Evolutionary conservation across 495 filamentous ascomycete species (phyloP).

Genomic region (Penicillium canescens): DNA sequence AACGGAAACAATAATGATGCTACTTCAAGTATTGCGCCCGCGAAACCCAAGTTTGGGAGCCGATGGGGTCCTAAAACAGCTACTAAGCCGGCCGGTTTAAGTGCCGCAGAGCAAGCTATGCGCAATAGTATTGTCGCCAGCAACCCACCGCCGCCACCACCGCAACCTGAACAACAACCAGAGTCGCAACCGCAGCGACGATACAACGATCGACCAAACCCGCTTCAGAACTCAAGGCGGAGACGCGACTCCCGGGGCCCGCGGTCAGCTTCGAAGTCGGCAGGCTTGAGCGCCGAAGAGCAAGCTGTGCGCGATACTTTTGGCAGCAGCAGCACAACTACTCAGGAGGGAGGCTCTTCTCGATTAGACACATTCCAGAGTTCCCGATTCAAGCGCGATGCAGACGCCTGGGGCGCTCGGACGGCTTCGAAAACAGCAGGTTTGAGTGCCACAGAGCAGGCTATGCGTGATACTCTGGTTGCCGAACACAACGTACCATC

Average conservation of each 20-base stretch:
- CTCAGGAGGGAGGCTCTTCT: background rate
- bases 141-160: constrained; percentile 7
- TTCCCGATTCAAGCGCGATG: background rate
- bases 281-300: constrained; percentile 24
- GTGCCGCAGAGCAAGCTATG: constrained; percentile 35
- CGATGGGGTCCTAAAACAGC: constrained; percentile 26
- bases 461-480: constrained; percentile 33
- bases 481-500: constrained; percentile 10
- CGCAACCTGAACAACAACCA: background rate
- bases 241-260: background rate
- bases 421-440: background rate
- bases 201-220: background rate
- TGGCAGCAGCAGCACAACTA: background rate
- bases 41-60: constrained; percentile 23
- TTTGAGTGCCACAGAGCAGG: constrained; percentile 29
- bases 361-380: no score
- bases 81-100: constrained; percentile 26
- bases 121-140: constrained; percentile 29
- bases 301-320: constrained; percentile 33
- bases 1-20: constrained; percentile 10
- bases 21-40: background rate
- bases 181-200: background rate
- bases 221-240: no score
- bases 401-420: background rate
- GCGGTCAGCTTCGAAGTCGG: background rate